phyloP scores from a whole-genome alignment of 805 yeast species.

The Metschnikowia kunwiensis region DNA sequence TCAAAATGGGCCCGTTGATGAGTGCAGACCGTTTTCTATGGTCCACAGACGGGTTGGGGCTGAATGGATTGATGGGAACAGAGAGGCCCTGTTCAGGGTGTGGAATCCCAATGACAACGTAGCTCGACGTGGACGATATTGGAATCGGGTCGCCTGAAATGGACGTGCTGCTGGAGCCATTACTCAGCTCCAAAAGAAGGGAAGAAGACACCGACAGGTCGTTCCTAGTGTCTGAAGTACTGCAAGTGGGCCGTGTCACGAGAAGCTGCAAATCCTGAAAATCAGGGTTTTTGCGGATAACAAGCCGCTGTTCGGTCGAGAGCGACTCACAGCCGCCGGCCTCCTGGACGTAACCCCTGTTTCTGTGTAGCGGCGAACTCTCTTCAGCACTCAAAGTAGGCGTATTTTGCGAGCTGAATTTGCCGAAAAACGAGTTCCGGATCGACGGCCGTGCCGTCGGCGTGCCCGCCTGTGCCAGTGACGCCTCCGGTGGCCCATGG shows the following conservation, averaged over 20 bases:
- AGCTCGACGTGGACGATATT: conserved; percentile 28
- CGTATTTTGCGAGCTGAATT: conserved; percentile 26
- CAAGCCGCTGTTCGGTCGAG: conserved; percentile 32
- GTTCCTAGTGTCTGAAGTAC: conserved; percentile 15
- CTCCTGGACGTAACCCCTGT: conserved; percentile 20
- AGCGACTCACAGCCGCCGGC: conserved; percentile 34
- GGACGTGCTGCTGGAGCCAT: conserved; percentile 14
- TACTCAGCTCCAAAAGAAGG: conserved; percentile 24
- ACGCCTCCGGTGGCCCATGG: conserved; percentile 3
- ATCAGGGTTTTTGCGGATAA: conserved; percentile 27
- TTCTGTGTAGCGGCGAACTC: conserved; percentile 1
- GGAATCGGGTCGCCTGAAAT: conserved; percentile 20
- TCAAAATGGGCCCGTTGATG: conserved; percentile 76
- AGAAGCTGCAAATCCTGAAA: conserved; percentile 32
- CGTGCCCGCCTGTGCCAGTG: not conserved
- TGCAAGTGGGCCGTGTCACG: conserved; percentile 35
- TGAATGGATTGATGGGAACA: conserved; percentile 38
- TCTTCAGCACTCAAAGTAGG: conserved; percentile 8
- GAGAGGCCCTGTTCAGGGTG: conserved; percentile 34
- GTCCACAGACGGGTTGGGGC: conserved; percentile 52
- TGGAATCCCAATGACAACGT: conserved; percentile 41
- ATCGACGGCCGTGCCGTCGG: conserved; percentile 24
- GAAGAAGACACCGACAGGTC: conserved; percentile 37
- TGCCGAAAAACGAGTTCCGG: conserved; percentile 41
- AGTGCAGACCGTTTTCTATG: conserved; percentile 76